phyloP scores from a whole-genome alignment of 306 rosid genomes.

The Rosa multiflora region DNA sequence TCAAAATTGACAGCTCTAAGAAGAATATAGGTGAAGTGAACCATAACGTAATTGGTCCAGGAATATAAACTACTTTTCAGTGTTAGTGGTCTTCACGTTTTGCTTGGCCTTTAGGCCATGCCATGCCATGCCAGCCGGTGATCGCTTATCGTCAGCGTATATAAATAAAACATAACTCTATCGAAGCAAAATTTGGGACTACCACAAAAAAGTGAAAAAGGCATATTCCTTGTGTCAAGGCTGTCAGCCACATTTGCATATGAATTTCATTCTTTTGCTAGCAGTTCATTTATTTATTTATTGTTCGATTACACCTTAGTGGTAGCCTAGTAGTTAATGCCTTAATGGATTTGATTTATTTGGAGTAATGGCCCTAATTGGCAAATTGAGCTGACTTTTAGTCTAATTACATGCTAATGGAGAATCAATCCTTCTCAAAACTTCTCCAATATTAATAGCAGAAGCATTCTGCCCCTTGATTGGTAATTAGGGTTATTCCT shows the following conservation, averaged over 20 bases:
- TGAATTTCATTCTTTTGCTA: neutral
- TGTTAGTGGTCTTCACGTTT: constrained; percentile 5
- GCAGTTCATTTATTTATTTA: neutral
- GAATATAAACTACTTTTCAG: neutral
- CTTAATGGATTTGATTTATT: neutral
- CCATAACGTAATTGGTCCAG: neutral
- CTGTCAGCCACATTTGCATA: neutral
- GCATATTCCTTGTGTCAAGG: neutral
- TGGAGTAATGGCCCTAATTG: neutral
- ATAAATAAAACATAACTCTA: neutral
- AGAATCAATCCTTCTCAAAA: neutral
- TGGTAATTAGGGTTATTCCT: neutral
- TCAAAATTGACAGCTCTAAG: too few relatives aligned
- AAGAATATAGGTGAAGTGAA: neutral
- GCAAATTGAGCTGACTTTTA: neutral
- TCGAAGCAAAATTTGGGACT: neutral
- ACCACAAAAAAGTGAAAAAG: neutral
- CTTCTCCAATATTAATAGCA: neutral
- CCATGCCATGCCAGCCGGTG: neutral
- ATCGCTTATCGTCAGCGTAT: neutral
- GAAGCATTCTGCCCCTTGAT: neutral
- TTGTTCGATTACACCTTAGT: neutral
- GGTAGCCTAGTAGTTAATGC: neutral
- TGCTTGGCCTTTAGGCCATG: neutral
- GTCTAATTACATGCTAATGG: neutral